Evolutionary conservation across 108 stramenopile genomes (phyloP), one percentile per base, ranked within the genome.

Genomic region (Mediolabrus comicus): DNA sequence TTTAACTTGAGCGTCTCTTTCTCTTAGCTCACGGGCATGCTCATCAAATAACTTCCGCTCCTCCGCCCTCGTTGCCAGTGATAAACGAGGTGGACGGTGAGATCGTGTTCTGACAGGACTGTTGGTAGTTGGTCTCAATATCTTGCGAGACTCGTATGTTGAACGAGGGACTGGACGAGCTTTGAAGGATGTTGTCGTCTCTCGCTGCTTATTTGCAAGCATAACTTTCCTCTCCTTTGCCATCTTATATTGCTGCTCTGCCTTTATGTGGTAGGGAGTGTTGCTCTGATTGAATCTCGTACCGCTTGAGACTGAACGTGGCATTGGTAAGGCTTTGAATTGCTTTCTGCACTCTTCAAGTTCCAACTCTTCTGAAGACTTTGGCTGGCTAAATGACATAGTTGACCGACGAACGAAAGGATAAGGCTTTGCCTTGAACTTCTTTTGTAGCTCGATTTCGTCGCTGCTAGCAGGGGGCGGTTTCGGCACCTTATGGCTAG

Each of bases 321-420:
- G 66, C 16, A 67, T 36, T 53, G 60, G 66, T 1, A 49, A n/a
- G 22, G 46, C 46, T 22, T 63, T 62, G 63, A 72, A 72, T 53
- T 64, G 62, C 7, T 72, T 63, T 43, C 58, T 41, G 38, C 71
- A 72, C 61, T 72, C 71, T 41, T 72, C 71, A n/a, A 64, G 41
- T 26, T 72, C 71, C 17, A 72, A 38, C 22, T 72, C 71, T 43
- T 72, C 71, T 1, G 71, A 64, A 10, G 55, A 57, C 43, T 58
- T 72, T 31, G 49, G 30, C 17, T 17, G 30, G 16, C 62, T 5
- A 34, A 57, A 28, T 0, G 46, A 33, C 17, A 38, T 30, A 64
- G 31, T 33, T 1, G 41, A 24, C 11, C 71, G 71, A 53, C 28
- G 26, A 9, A 57, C 56, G 28, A 65, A 65, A 13, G 53, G 41